Percentiles rank a stretch among this genome's conserved stretches.
These are phyloP conservation scores for Bipolaris sorokiniana DNA, from an alignment of 2,329 filamentous ascomycete species.

Conservation along the genomic window DNA sequence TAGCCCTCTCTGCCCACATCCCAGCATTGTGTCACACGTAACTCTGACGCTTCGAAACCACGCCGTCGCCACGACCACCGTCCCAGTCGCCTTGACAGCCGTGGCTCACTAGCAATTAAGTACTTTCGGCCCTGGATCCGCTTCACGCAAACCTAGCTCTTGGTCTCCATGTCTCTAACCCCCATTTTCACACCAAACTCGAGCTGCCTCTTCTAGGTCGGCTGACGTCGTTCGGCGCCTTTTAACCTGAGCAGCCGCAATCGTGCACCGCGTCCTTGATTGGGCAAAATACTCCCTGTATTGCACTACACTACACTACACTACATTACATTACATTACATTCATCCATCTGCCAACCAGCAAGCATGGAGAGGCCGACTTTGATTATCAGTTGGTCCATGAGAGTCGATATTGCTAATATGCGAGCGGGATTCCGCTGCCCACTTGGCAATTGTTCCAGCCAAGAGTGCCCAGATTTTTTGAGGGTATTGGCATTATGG, in stretches of 20 bases:
- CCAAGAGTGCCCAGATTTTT: slow-evolving; percentile 5
- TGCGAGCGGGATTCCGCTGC: slow-evolving; percentile 7
- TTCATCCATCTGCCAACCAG: background rate
- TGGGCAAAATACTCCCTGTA: background rate
- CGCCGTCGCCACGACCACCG: background rate
- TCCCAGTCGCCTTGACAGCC: background rate
- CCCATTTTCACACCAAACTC: background rate
- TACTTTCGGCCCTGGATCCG: background rate
- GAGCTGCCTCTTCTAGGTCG: background rate
- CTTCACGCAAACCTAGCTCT: background rate
- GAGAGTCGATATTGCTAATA: slow-evolving; percentile 2
- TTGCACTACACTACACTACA: no score
- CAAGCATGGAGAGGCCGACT: background rate
- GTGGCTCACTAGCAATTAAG: background rate
- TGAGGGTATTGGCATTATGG: slow-evolving; percentile 9
- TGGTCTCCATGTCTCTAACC: background rate
- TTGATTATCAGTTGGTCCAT: background rate
- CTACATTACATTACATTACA: no score
- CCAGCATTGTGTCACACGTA: background rate
- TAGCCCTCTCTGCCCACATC: background rate
- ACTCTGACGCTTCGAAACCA: slow-evolving; percentile 1
- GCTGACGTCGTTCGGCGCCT: background rate
- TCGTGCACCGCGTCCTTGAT: background rate
- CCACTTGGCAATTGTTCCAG: slow-evolving; percentile 6
- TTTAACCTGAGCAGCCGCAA: background rate